Percentiles rank a stretch among this genome's conserved stretches.
Evolutionary conservation across 192 early-diverging fungal genomes (phyloP).

Genomic region (Pilaira anomala): DNA sequence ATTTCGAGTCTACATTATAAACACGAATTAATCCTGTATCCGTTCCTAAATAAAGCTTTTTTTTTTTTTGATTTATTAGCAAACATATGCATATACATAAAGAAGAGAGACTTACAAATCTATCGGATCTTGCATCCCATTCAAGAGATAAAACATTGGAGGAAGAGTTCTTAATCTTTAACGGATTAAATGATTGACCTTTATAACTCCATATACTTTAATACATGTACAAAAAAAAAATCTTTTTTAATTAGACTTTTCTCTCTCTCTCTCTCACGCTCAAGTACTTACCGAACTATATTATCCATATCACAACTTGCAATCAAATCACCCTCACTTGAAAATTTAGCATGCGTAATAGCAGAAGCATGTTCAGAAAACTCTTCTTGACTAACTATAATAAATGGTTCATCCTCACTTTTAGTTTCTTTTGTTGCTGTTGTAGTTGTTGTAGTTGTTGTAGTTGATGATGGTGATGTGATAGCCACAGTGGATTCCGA

Average conservation of each 20-base stretch:
- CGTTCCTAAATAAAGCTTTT: slow-evolving; percentile 54
- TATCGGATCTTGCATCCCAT: slow-evolving; percentile 48
- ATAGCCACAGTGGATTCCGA: neutral
- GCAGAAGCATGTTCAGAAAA: slow-evolving; percentile 59
- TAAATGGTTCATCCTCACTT: slow-evolving; percentile 28
- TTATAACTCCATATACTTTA: slow-evolving; percentile 43
- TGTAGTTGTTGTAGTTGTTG: neutral
- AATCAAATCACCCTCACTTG: slow-evolving; percentile 52
- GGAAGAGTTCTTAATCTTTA: slow-evolving; percentile 35
- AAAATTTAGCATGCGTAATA: slow-evolving; percentile 55
- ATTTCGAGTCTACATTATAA: slow-evolving; percentile 53
- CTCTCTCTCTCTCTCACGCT: neutral
- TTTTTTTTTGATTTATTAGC: no score
- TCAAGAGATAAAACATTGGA: slow-evolving; percentile 40
- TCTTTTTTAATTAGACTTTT: no score
- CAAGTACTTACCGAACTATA: slow-evolving; percentile 45
- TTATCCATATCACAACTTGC: slow-evolving; percentile 63
- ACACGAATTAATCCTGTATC: slow-evolving; percentile 46
- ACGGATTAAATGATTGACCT: slow-evolving; percentile 29
- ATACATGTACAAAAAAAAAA: neutral
- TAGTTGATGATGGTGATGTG: neutral
- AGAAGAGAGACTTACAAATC: slow-evolving; percentile 31
- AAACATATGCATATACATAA: neutral
- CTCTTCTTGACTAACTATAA: slow-evolving; percentile 48
- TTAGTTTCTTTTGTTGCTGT: neutral